phyloP scores from a whole-genome alignment of 2,329 filamentous ascomycete species.

The Botrytis pseudocinerea region DNA sequence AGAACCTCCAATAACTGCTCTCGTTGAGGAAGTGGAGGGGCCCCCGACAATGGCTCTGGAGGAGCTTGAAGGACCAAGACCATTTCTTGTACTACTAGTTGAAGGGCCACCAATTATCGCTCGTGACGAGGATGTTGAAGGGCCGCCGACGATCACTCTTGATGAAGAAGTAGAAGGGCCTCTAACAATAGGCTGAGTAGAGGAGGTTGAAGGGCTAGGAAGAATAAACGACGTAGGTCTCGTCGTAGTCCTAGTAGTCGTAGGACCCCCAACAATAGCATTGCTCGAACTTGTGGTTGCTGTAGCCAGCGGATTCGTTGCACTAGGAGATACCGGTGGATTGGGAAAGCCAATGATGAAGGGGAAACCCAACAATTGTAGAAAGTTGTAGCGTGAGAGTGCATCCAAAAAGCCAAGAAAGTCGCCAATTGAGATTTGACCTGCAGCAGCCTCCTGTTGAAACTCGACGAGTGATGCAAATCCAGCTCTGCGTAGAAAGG shows the following conservation, averaged over 20 bases:
- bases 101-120: too few species aligned
- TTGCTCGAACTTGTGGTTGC: neutral
- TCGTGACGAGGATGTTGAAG: too few species aligned
- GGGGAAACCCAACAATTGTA: neutral
- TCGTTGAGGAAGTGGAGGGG: neutral
- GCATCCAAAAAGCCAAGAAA: neutral
- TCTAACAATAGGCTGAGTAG: neutral
- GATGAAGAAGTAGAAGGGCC: neutral
- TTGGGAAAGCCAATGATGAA: neutral
- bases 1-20: neutral
- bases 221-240: too few species aligned
- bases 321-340: neutral
- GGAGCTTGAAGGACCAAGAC: neutral
- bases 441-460: neutral
- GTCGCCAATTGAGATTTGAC: constrained; percentile 2
- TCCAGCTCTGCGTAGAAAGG: neutral
- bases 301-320: neutral
- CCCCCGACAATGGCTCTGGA: neutral
- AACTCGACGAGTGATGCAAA: neutral
- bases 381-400: neutral
- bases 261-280: neutral
- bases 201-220: neutral
- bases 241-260: neutral
- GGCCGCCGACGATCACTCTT: neutral
- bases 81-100: too few species aligned